Evolutionary conservation across 345 rosid genomes (phyloP).

Genomic region (Eucalyptus cloeziana): DNA sequence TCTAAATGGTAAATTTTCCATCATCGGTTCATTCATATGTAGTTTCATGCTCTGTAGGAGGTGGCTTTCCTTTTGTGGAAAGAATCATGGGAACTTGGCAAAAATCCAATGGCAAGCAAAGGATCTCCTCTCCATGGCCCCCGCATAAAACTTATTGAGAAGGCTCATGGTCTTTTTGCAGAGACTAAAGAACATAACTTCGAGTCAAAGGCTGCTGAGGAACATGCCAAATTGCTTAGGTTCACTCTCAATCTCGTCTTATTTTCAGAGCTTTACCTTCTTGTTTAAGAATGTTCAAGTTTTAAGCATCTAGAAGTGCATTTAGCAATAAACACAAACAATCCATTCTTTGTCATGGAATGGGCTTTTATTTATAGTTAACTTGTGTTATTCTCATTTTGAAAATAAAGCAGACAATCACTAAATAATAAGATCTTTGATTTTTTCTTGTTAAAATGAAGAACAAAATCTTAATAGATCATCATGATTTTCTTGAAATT

Average conservation of each 20-base stretch:
- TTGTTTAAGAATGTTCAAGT: neutral
- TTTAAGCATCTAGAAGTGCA: neutral
- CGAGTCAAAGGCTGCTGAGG: conserved; percentile 97
- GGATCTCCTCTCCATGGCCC: conserved; percentile 96
- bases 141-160: conserved; percentile 86
- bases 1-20: neutral
- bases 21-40: neutral
- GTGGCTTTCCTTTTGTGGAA: conserved; percentile 95
- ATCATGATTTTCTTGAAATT: neutral
- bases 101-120: conserved; percentile 94
- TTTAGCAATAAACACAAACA: neutral
- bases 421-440: neutral
- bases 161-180: conserved; percentile 57
- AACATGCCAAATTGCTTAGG: conserved; percentile 92
- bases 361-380: neutral
- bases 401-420: neutral
- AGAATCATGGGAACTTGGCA: conserved; percentile 90
- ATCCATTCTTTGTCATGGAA: neutral
- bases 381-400: neutral
- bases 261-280: neutral
- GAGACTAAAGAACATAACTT: conserved; percentile 92
- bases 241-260: neutral
- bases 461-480: neutral
- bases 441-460: neutral
- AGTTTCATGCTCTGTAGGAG: conserved; percentile 31